Conservation (phyloP, 2,329 filamentous ascomycete genomes). For the Xylaria sp. region DNA sequence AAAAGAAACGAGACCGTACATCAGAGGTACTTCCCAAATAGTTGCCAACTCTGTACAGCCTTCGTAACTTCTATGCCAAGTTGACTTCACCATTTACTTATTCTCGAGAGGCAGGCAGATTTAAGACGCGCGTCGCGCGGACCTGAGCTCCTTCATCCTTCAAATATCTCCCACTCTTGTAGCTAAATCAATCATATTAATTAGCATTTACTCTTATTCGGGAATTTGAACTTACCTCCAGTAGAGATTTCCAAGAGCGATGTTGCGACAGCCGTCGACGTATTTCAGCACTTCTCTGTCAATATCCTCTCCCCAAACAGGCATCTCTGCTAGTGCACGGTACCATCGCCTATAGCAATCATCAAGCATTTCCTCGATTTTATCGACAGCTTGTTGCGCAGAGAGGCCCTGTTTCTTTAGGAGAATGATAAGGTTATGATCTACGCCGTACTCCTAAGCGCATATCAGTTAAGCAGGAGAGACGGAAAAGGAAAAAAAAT, state of each 20-base stretch:
- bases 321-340: constrained; percentile 40
- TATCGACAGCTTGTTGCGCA: constrained; percentile 43
- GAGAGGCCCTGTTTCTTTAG: constrained; percentile 38
- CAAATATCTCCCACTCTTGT: constrained; percentile 31
- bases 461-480: neutral
- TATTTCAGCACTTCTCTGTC: constrained; percentile 43
- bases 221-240: constrained; percentile 41
- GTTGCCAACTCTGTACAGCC: too few species aligned
- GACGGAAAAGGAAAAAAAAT: neutral
- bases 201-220: neutral
- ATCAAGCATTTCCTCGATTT: constrained; percentile 40
- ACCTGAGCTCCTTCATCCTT: constrained; percentile 25
- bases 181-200: constrained; percentile 6
- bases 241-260: constrained; percentile 43
- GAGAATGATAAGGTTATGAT: constrained; percentile 42
- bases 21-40: neutral
- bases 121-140: constrained; percentile 24
- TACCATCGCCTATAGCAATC: constrained; percentile 45
- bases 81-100: neutral
- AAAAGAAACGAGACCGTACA: neutral
- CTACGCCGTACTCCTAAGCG: constrained; percentile 31
- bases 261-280: constrained; percentile 39
- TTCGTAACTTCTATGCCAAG: too few species aligned
- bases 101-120: constrained; percentile 16
- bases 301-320: constrained; percentile 42